Base-by-base conservation (phyloP, 106 monocot genomes). In the Agapanthus africanus region DNA sequence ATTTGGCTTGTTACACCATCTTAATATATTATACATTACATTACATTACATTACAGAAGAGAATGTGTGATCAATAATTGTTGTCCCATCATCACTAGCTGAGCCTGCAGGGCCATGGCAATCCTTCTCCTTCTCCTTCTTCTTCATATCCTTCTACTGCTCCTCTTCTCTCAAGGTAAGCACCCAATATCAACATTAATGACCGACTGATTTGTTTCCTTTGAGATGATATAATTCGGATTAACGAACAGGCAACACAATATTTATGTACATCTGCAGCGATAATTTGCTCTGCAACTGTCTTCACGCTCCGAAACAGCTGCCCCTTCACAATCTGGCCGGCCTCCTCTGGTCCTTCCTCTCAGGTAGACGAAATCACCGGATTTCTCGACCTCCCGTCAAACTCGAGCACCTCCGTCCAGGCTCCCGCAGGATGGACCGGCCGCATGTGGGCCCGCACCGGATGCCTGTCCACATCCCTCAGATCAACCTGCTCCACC, bases 241-340 rank as follows among this genome's bases (percentile, higher is more conserved):
- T 2, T 9, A 44, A 44, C 44, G 13, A 44, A 14, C 1, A 44
- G 6, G 10, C 1, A 14, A 44, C 16, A 1, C 10, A 44, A 6
- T 14, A 14, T 44, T 44, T 44, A 2, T 44, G 10, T n/a, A n/a
- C n/a, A n/a, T n/a, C 44, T 44, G 44, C 44, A 52, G 52, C 25
- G 23, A 13, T 52, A 7, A 1, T 0, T 7, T 23, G 3, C 52
- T 52, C 23, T 25, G 60, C 60, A 15, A 35, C 60, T 6, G 7
- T 35, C 18, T 35, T 61, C 60, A 61, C 60, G 6, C 32, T 61
- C 35, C 33, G 35, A 6, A 61, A 61, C 60, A 35, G 19, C 60
- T 61, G 60, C 35, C 34, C 60, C 15, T 61, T 7, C 35, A 61
- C 60, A 18, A 61, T 61, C 18, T 61, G 60, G 60, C 60, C 60